Evolutionary conservation across 805 yeast species (phyloP), one percentile per base, ranked within the genome.

Genomic region (Kodamaea kakaduensis): DNA sequence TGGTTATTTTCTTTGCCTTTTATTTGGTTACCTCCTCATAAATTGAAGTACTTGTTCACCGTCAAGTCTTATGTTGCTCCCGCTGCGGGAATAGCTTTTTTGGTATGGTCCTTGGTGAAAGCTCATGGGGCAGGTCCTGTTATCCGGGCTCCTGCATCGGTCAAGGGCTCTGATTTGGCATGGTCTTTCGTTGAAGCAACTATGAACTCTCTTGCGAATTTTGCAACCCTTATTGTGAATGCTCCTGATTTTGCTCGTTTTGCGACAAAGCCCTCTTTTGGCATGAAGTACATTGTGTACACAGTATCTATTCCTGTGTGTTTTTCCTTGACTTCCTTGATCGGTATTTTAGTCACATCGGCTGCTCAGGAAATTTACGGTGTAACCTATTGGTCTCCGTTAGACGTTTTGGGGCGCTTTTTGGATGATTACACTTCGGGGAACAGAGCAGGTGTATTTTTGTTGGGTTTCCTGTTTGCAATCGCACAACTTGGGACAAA

Each of bases 231-330:
- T 50, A 83, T 88, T 51, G 74, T 83, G 36, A 87, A 87, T 61
- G 84, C 93, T 10, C 94, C 96, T 1, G 96, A 87, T 66, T 87
- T 87, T 59, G 73, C 95, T 17, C 76, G 96, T 58, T 81, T 86
- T 61, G 83, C 95, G 7, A 73, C 69, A 44, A 60, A 53, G 38
- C 64, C 67, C 7, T 50, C 65, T 5, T 61, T 60, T 36, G 46
- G 58, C 24, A 58, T 66, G 55, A 65, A 64, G 43, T 64, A 64
- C 37, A 43, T 63, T 32, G 69, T 64, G 13, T 64, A 64, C 48
- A 78, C 76, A 15, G 50, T 82, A 25, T 68, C 90, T 2, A 77
- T 88, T 42, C 95, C 96, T 22, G 41, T 83, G 14, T 75, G 85
- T 48, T 87, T 85, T 60, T 81, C 88, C 3, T 50, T 86, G 40